Base-by-base conservation (phyloP, 2,329 filamentous ascomycete species). In the Paecilomyces variotii region DNA sequence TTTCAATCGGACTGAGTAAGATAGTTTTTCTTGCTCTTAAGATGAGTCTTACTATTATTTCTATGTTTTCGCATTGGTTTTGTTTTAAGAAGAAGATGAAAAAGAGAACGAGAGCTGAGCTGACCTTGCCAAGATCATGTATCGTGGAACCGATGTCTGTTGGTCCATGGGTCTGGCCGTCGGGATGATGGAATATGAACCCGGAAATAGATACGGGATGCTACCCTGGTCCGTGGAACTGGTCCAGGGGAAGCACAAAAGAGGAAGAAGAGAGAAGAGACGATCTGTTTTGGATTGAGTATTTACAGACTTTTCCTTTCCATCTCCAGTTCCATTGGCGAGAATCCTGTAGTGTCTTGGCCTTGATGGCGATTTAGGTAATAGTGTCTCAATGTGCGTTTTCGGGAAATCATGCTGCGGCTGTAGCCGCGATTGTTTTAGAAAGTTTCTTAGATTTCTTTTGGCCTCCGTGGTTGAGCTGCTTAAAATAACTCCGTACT, bases 381-480 rank as follows among this genome's bases (percentile, higher is more conserved):
- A 45, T 45, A 45, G n/a, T 19, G 14, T 45, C 1, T 45, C 7
- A 7, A 19, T 45, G 35, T 45, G 5, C 7, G 19, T 5, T n/a
- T 45, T 45, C n/a, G n/a, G 35, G 35, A 45, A 45, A 45, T 45
- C 14, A 6, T 45, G 35, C 35, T 45, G 35, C 35, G 35, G 35
- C 14, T 6, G 35, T 19, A 45, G 35, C 35, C 35, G 35, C 35
- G 35, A 19, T 6, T n/a, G 35, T 45, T 45, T 84, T 39, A 12
- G 7, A 32, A 27, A 2, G 12, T 7, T 52, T 34, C 39, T 12
- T 27, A 34, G 25, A 25, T 39, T 25, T 32, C 30, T 32, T 10
- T 32, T 32, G 9, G 10, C 35, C 35, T 39, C 35, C 35, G 35
- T 39, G 14, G 35, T 39, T 39, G 35, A 45, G 35, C 6, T 45